Percentiles rank a stretch among this genome's conserved stretches.
Evolutionary conservation across 805 yeast species (phyloP).

Genomic region (Yamadazyma ubonensis): DNA sequence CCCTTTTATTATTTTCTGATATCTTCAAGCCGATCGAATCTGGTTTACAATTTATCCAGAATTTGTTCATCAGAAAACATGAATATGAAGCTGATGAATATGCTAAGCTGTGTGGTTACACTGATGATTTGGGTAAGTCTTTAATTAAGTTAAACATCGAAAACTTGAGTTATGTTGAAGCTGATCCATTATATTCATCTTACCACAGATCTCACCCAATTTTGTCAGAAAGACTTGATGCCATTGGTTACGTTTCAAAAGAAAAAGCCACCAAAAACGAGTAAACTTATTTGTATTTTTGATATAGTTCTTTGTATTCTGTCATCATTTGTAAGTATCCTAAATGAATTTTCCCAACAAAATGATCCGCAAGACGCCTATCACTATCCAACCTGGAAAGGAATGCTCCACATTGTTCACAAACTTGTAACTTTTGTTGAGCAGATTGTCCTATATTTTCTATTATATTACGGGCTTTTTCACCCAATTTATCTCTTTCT

Average conservation of each 20-base stretch:
- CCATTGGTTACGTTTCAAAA: constrained; percentile 54
- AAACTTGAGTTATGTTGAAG: constrained; percentile 82
- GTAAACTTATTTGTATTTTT: constrained; percentile 6
- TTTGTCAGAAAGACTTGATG: constrained; percentile 80
- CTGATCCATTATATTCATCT: constrained; percentile 85
- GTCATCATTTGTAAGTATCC: constrained; percentile 77
- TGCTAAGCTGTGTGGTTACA: constrained; percentile 74
- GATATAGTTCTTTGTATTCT: constrained; percentile 41
- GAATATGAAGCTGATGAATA: constrained; percentile 93
- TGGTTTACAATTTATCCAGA: constrained; percentile 61
- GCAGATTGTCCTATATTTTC: constrained; percentile 82
- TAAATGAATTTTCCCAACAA: constrained; percentile 80
- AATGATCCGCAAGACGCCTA: constrained; percentile 85
- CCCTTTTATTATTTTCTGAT: constrained; percentile 77
- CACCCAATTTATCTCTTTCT: constrained; percentile 53
- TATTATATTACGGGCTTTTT: constrained; percentile 55
- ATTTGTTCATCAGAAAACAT: constrained; percentile 74
- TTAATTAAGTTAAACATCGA: constrained; percentile 75
- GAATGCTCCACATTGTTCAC: constrained; percentile 88
- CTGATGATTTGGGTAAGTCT: constrained; percentile 64
- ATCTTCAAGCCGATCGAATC: constrained; percentile 77
- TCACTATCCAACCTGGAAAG: constrained; percentile 84
- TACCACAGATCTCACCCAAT: constrained; percentile 93
- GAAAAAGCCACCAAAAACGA: constrained; percentile 24
- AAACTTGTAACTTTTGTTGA: constrained; percentile 87